Conservation (phyloP, 108 stramenopile genomes). For the Discostella pseudostelligera region DNA sequence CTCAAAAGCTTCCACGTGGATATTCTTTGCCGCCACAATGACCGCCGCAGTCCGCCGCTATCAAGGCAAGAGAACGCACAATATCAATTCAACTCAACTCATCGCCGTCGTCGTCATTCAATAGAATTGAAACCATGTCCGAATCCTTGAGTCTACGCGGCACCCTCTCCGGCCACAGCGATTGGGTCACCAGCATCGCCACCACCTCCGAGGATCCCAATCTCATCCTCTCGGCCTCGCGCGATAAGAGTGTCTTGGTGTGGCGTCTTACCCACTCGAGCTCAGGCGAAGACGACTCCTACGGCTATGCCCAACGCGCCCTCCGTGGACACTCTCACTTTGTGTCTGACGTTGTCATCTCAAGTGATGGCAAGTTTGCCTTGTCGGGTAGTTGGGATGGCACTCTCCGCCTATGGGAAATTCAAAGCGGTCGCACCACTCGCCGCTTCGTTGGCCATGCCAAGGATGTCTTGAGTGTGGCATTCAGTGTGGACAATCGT, state of each 20-base stretch:
- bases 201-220: slow-evolving; percentile 98
- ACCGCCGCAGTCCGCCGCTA: no score
- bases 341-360: slow-evolving; percentile 97
- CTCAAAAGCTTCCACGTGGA: slow-evolving; percentile 8
- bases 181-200: slow-evolving; percentile 99
- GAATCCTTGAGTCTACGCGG: slow-evolving; percentile 94
- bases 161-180: slow-evolving; percentile 89
- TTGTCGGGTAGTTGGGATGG: slow-evolving; percentile 98
- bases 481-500: slow-evolving; percentile 99
- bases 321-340: slow-evolving; percentile 99
- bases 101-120: no score
- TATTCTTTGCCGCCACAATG: not conserved
- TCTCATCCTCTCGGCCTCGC: slow-evolving; percentile 94
- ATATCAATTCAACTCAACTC: no score
- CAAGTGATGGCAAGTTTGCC: slow-evolving; percentile 95
- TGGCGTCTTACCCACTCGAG: slow-evolving; percentile 89
- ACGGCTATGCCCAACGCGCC: slow-evolving; percentile 95
- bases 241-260: slow-evolving; percentile 97
- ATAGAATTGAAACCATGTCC: slow-evolving; percentile 58
- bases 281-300: slow-evolving; percentile 68
- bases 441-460: slow-evolving; percentile 98
- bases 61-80: no score
- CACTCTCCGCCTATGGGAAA: slow-evolving; percentile 98
- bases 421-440: slow-evolving; percentile 95
- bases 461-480: slow-evolving; percentile 98